Evolutionary conservation across 371 early-diverging fungal genomes (phyloP), one percentile per base, ranked within the genome.

Genomic region (Capillidium rhysosporum): DNA sequence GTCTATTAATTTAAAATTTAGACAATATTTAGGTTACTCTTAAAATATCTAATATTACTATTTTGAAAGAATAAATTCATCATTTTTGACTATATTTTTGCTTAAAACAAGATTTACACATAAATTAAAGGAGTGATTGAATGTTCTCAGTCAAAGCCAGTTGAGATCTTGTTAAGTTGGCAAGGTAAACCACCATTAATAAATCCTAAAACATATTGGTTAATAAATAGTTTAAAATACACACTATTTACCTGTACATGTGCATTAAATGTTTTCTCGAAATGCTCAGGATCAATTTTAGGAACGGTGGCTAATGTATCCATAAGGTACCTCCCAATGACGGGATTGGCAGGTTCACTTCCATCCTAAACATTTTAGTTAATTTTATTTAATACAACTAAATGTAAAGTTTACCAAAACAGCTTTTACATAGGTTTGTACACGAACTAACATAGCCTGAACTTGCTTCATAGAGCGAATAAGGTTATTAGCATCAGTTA

Each of bases 161-260:
- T 69, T 95, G 95, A 24, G 90, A 84, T 54, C 89, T 80, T 31
- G 92, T 89, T 67, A 95, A 80, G 70, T 91, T 87, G 59, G 90
- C 83, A 49, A 95, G 75, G 64, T 95, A 91, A 40, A 89, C 83
- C 40, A 91, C 90, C 91, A 92, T 89, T 61, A 92, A 74, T 52
- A 92, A 71, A 65, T 95, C 93, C 73, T 89, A 55, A n/a, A 43
- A 43, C 52, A 76, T 79, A 59, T 3, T 5, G 3, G 2, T 29
- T 18, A 34, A 3, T 9, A 51, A 51, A 34, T n/a, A 38, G 3
- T 5, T 25, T 52, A 75, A 61, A 57, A 77, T 70, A 56, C 78
- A 74, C 67, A 74, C 61, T 54, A 79, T 57, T 57, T 71, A 76
- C 55, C 72, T 74, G 55, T 54, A 87, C 63, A 64, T 92, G 93